phyloP scores from a whole-genome alignment of 805 yeast species.

The Sugiyamaella qingdaonensis region DNA sequence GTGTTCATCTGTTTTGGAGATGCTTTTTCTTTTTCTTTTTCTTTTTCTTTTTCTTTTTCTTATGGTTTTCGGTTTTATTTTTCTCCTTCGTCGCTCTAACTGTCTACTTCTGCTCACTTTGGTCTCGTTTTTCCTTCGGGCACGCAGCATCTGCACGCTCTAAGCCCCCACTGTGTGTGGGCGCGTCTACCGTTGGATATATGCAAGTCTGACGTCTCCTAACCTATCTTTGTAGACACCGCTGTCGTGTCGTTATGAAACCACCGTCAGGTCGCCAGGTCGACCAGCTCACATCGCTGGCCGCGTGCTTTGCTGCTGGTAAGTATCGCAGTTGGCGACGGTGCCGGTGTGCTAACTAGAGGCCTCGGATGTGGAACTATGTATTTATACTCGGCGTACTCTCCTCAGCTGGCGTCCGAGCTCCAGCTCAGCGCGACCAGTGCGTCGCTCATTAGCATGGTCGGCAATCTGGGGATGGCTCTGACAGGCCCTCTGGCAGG shows the following conservation, averaged over 20 bases:
- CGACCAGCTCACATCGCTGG: conserved; percentile 14
- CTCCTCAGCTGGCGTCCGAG: conserved; percentile 66
- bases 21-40: too few relatives aligned
- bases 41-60: too few relatives aligned
- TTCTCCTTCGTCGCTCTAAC: too few relatives aligned
- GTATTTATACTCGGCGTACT: conserved; percentile 70
- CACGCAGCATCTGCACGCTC: too few relatives aligned
- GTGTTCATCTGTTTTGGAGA: too few relatives aligned
- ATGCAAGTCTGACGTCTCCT: conserved; percentile 2
- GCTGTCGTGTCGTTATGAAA: neutral
- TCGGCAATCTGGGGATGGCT: conserved; percentile 62
- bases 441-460: conserved; percentile 59
- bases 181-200: too few relatives aligned
- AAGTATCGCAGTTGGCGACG: neutral
- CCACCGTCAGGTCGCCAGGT: conserved; percentile 7
- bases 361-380: conserved; percentile 69
- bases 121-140: too few relatives aligned
- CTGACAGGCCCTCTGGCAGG: conserved; percentile 71
- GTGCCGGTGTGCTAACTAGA: neutral
- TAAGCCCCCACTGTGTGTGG: too few relatives aligned
- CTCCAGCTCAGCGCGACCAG: conserved; percentile 58
- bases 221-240: neutral
- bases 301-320: conserved; percentile 19
- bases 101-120: too few relatives aligned
- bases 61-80: too few relatives aligned